Evolutionary conservation across 1,284 basidiomycete genomes (phyloP), one percentile per base, ranked within the genome.

Genomic region (Ganoderma multipileum): DNA sequence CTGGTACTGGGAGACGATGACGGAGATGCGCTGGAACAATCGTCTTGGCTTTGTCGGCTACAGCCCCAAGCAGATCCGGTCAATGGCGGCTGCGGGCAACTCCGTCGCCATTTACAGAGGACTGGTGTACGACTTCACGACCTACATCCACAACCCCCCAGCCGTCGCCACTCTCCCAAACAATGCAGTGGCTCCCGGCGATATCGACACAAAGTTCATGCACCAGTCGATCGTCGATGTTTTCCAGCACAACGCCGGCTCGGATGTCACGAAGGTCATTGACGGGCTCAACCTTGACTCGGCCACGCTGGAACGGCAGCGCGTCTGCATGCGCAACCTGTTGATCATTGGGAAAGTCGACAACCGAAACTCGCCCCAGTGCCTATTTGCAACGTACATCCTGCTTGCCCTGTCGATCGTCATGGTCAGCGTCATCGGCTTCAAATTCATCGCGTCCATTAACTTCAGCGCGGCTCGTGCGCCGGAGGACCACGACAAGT

Each of bases 401-500:
- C 87, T 99, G 9, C 89, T 99, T 64, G 94, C 91, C 0, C 82
- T 99, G 28, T 97, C 95, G 1, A 85, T 95, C 76, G 84, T 98
- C 82, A 98, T 99, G 96, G 94, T 99, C 67, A 84, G 91, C 67
- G 93, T 99, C 77, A 97, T 99, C 76, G 96, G 93, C 0, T 99
- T 99, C 92, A 99, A 99, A 83, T 99, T 99, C 84, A 83, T 99
- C 70, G 95, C 96, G 0, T 97, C 96, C 0, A 85, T 99, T 79
- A 97, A 97, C 81, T 95, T 99, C 76, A 88, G 89, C 60, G 82
- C 91, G 14, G 84, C 91, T 55, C 90, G 95, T 68, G 92, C 94
- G 39, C 97, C 97, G 0, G 97, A 99, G 81, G 92, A 98, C 75
- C 95, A 98, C 78, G 97, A 99, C 86, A 98, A 98, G 82, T 99